Conservation (phyloP, 2,329 filamentous ascomycete species). For the Blastomyces percursus region DNA sequence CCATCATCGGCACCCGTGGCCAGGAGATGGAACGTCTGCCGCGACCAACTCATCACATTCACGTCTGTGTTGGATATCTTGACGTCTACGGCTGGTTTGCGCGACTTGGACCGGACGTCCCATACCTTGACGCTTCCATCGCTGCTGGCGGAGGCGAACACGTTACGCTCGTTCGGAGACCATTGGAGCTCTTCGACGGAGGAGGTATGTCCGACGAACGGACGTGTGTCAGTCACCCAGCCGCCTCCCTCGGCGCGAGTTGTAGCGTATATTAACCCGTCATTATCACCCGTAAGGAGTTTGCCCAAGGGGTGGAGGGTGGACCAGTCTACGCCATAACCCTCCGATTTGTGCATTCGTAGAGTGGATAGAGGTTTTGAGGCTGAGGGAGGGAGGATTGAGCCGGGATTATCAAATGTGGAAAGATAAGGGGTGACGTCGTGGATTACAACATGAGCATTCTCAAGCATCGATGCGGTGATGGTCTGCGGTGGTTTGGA, state of each 20-base stretch:
- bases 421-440: conserved; percentile 82
- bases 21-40: conserved; percentile 75
- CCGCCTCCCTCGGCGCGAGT: conserved; percentile 77
- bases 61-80: conserved; percentile 76
- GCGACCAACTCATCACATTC: conserved; percentile 94
- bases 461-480: conserved; percentile 87
- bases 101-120: conserved; percentile 85
- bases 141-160: conserved; percentile 87
- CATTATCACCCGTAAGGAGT: conserved; percentile 81
- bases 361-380: conserved; percentile 83
- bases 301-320: conserved; percentile 68
- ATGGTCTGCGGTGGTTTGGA: conserved; percentile 67
- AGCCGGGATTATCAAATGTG: conserved; percentile 83
- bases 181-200: conserved; percentile 94
- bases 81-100: conserved; percentile 76
- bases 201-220: conserved; percentile 72
- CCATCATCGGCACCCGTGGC: conserved; percentile 90
- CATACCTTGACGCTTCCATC: conserved; percentile 94
- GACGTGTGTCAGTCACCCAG: conserved; percentile 73
- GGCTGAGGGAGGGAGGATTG: conserved; percentile 65
- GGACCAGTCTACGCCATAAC: conserved; percentile 97
- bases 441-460: conserved; percentile 78
- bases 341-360: conserved; percentile 82
- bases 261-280: conserved; percentile 80
- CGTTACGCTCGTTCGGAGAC: conserved; percentile 84